These are phyloP conservation scores for Geoglossum glabrum DNA, from an alignment of 495 filamentous ascomycete species.

Conservation along the genomic window DNA sequence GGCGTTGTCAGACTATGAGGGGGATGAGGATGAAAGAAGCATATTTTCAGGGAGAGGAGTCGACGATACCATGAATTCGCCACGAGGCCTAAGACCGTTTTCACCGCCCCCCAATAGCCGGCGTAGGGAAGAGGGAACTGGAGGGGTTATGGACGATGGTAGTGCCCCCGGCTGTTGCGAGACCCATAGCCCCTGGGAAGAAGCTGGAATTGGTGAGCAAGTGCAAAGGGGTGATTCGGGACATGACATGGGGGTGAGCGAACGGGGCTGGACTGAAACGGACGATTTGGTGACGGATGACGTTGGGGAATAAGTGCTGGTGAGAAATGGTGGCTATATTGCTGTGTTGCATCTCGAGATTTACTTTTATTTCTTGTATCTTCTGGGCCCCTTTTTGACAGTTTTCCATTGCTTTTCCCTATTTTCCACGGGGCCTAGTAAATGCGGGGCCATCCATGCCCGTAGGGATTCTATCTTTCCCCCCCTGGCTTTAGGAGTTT, in stretches of 20 bases:
- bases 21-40: conserved; percentile 21
- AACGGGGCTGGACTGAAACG: background rate
- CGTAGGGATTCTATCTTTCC: too few relatives aligned
- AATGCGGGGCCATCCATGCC: too few relatives aligned
- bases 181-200: background rate
- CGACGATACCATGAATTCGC: conserved; percentile 22
- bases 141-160: background rate
- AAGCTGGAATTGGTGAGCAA: background rate
- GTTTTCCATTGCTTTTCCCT: background rate
- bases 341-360: background rate
- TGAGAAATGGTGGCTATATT: too few relatives aligned
- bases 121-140: conserved; percentile 2
- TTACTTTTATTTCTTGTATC: background rate
- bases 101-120: conserved; percentile 28
- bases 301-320: background rate
- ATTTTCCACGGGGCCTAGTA: too few relatives aligned
- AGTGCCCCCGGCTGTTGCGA: background rate
- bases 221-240: background rate
- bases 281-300: background rate
- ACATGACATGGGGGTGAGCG: background rate
- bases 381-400: background rate
- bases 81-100: conserved; percentile 30
- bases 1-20: conserved; percentile 9
- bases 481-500: too few relatives aligned
- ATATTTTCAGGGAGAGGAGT: conserved; percentile 22